Evolutionary conservation across 306 rosid genomes (phyloP), one percentile per base, ranked within the genome.

Genomic region (Senna tora): DNA sequence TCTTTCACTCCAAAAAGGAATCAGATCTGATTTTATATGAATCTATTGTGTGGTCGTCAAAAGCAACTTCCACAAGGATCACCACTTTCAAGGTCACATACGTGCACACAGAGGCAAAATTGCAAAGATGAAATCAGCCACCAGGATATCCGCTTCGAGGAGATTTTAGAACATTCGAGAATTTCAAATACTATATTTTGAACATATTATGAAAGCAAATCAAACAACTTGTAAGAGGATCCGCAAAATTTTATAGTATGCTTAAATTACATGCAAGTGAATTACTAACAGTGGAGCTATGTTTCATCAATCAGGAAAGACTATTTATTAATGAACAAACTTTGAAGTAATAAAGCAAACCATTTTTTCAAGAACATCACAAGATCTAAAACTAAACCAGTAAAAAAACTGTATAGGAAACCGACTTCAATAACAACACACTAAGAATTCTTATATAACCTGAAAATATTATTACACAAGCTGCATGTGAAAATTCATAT

Each of bases 1-100:
- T 6, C n/a, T 63, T 21, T 42, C 69, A 43, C 38, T 1, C 13
- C 34, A 41, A 20, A 20, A 41, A 21, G 69, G 20, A 64, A 64
- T 53, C 46, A 58, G 51, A 47, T 34, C 51, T 75, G 33, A 20
- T 53, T 53, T 38, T 43, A 43, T 15, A 46, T n/a, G 53, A 43
- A 42, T 64, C 13, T 7, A 21, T 21, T 10, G 34, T 42, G 51
- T 21, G 34, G 36, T 13, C 11, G 33, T 20, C 69, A 13, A 20
- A 41, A 63, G 52, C 19, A 63, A 63, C 36, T 63, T 5, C 69
- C 19, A 13, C 14, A 19, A 63, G 52, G 20, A 25, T 21, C 13
- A 42, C 52, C 69, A 63, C 19, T 10, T 33, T 21, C 69, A 52
- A 7, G 19, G 36, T 63, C 15, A 12, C 69, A 21, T 21, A 63